Percentiles rank a stretch among this genome's conserved stretches.
Evolutionary conservation across 2,329 filamentous ascomycete species (phyloP).

Genomic region (Beauveria scarabaeidicola): DNA sequence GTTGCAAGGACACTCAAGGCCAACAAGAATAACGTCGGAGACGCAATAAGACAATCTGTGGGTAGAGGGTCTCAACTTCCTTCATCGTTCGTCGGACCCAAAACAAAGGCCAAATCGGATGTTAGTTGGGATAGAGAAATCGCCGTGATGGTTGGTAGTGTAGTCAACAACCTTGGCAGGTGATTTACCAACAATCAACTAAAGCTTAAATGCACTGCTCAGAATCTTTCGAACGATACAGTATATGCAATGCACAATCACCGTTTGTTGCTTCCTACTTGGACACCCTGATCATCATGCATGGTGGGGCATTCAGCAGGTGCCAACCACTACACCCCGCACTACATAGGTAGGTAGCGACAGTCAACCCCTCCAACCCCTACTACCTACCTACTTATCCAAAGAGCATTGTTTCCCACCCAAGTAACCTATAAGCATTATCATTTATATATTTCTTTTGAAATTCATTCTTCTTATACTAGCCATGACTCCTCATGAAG

Average conservation of each 20-base stretch:
- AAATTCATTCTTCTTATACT: not conserved
- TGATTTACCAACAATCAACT: constrained; percentile 7
- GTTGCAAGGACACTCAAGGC: constrained; percentile 71
- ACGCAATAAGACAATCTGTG: constrained; percentile 77
- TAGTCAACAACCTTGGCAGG: constrained; percentile 51
- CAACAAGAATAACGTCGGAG: constrained; percentile 65
- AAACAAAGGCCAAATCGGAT: constrained; percentile 37
- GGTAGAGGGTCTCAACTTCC: constrained; percentile 66
- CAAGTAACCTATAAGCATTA: not conserved
- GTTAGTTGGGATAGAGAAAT: constrained; percentile 78
- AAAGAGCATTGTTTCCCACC: not conserved
- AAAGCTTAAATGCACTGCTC: not conserved
- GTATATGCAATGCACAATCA: not conserved
- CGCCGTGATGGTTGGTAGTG: constrained; percentile 86
- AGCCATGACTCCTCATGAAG: constrained; percentile 52
- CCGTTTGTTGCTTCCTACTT: not conserved
- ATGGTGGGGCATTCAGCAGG: not conserved
- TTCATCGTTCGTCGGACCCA: constrained; percentile 36
- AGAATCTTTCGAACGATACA: not conserved
- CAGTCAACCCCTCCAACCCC: constrained; percentile 2
- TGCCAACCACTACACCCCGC: not conserved
- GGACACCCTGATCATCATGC: not conserved
- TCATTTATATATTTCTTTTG: not conserved
- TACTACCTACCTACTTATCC: not conserved
- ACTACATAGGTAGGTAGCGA: not conserved